A percentile compares a stretch with the other conserved stretches of the same genome.
phyloP scores from a whole-genome alignment of 2,329 filamentous ascomycete species.

The Aspergillus puulaauensis region DNA sequence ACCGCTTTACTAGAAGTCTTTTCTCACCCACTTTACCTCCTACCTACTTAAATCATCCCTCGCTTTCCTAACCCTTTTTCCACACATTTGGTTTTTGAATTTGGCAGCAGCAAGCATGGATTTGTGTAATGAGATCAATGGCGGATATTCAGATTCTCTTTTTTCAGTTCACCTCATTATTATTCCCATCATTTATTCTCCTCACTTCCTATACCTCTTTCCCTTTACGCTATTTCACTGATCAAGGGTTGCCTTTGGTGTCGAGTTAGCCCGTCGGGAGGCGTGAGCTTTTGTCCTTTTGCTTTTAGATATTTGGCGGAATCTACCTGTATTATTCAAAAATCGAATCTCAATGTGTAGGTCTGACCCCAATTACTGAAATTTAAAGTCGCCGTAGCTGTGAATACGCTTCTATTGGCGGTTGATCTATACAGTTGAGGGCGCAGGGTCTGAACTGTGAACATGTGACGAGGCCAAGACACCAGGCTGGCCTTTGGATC shows the following conservation, averaged over 20 bases:
- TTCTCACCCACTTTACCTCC: neutral
- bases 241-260: constrained; percentile 7
- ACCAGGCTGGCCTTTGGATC: constrained; percentile 30
- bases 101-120: constrained; percentile 15
- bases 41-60: neutral
- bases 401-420: neutral
- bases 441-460: constrained; percentile 1
- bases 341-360: neutral
- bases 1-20: constrained; percentile 11
- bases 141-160: constrained; percentile 10
- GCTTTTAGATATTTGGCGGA: neutral
- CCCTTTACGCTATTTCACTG: constrained; percentile 1
- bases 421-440: neutral
- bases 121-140: constrained; percentile 19
- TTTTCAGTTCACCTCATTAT: constrained; percentile 1
- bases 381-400: neutral
- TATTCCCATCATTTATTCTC: constrained; percentile 1
- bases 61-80: neutral
- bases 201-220: constrained; percentile 6
- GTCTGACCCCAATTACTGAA: neutral
- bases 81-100: constrained; percentile 12
- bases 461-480: constrained; percentile 26
- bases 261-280: neutral
- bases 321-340: constrained; percentile 5
- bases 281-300: neutral